Evolutionary conservation across 495 filamentous ascomycete species (phyloP), one percentile per base, ranked within the genome.

Genomic region (Penicillium angulare): DNA sequence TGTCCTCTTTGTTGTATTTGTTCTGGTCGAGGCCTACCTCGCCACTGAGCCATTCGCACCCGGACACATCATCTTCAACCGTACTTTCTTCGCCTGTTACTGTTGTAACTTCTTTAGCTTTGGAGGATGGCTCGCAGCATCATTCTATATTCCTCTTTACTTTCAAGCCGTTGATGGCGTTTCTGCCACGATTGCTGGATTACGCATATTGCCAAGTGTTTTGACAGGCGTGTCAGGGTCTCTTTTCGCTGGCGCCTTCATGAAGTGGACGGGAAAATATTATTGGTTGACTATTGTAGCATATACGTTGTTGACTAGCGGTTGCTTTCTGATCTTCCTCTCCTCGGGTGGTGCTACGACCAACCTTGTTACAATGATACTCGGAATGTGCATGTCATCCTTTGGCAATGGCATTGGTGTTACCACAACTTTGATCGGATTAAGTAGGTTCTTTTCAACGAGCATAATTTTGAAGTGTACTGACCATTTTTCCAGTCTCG

Each of bases 121-220:
- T 46, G 83, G 75, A 6, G 83, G 78, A 7, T 85, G 84, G 71
- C 70, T 92, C 52, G 76, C 79, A 0, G 63, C 73, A 5, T 49
- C 88, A 0, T 96, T 92, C 75, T 90, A 88, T 60, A 69, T 93
- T 23, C 87, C 90, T 8, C 75, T 95, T 3, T 90, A 85, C 63
- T 90, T 84, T 64, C 90, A 96, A 66, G 89, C 84, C 6, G 83
- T 88, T 3, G 70, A 86, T 36, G 83, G 79, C 5, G 72, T 86
- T 23, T 80, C 79, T 8, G 86, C 90, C 1, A 80, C 85, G 2
- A 66, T 71, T 39, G 79, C 87, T 1, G 89, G 89, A 1, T 12
- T 88, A 2, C 71, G 82, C 15, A 76, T 95, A 8, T 61, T 93
- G 24, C 89, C 90, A 0, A 76, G 74, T 42, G 87, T 90, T 36